Percentiles rank a stretch among this genome's conserved stretches.
These are phyloP conservation scores for Sclerotinia sclerotiorum DNA, from an alignment of 2,329 filamentous ascomycete genomes.

Conservation along the genomic window DNA sequence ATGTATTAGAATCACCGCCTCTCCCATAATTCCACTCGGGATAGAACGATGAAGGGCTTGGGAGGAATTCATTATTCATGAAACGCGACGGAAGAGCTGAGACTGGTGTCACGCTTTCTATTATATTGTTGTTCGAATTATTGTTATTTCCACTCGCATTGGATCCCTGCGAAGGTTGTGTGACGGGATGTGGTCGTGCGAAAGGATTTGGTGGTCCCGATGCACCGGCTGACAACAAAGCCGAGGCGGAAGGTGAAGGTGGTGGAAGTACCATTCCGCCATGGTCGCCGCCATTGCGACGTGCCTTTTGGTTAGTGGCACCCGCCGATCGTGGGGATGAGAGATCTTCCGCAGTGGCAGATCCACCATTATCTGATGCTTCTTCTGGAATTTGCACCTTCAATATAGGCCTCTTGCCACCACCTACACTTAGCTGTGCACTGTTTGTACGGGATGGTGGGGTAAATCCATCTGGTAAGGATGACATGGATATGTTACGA, in stretches of 20 bases:
- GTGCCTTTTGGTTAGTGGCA: slow-evolving; percentile 31
- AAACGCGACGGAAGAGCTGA: slow-evolving; percentile 91
- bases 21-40: slow-evolving; percentile 77
- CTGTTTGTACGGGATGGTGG: slow-evolving; percentile 80
- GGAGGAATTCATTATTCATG: slow-evolving; percentile 81
- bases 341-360: slow-evolving; percentile 67
- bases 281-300: slow-evolving; percentile 34
- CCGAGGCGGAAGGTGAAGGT: slow-evolving; percentile 78
- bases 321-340: slow-evolving; percentile 46
- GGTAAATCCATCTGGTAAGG: slow-evolving; percentile 64
- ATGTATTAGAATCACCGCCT: slow-evolving; percentile 72
- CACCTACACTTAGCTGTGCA: slow-evolving; percentile 54
- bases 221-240: slow-evolving; percentile 85
- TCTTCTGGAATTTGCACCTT: slow-evolving; percentile 96
- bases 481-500: slow-evolving; percentile 48
- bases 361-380: slow-evolving; percentile 70
- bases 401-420: slow-evolving; percentile 74
- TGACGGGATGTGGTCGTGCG: slow-evolving; percentile 77
- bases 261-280: slow-evolving; percentile 79
- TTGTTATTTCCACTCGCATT: slow-evolving; percentile 43
- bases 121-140: slow-evolving; percentile 49
- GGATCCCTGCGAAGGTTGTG: slow-evolving; percentile 44
- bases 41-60: slow-evolving; percentile 90
- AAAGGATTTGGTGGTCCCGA: slow-evolving; percentile 94
- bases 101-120: slow-evolving; percentile 72